Conservation (phyloP, 1,284 basidiomycete species). For the Kwoniella shivajii region DNA sequence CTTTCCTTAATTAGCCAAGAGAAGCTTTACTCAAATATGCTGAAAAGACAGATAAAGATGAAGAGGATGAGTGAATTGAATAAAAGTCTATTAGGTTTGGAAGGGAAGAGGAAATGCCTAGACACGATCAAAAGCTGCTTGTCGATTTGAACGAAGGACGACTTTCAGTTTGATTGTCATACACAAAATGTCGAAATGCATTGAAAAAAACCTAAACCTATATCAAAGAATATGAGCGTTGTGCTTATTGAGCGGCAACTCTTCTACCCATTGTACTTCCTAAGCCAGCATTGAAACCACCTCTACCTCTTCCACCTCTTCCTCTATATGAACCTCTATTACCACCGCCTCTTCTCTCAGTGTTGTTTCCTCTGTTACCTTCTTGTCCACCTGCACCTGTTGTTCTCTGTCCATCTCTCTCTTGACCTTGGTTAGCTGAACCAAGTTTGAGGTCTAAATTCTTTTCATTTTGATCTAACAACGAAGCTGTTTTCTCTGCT, state of each 20-base stretch:
- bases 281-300: constrained; percentile 27
- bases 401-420: constrained; percentile 57
- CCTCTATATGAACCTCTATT: constrained; percentile 40
- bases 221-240: background rate
- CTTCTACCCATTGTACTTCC: constrained; percentile 21
- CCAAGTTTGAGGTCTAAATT: constrained; percentile 86
- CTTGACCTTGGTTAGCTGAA: constrained; percentile 58
- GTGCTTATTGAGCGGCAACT: constrained; percentile 17
- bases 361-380: constrained; percentile 9
- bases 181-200: constrained; percentile 14
- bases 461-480: constrained; percentile 98
- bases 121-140: background rate
- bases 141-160: background rate
- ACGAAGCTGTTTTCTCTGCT: constrained; percentile 79
- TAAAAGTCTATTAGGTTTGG: background rate
- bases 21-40: constrained; percentile 96
- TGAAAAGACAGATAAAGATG: constrained; percentile 61
- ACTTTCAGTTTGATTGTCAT: background rate
- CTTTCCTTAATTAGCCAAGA: constrained; percentile 67
- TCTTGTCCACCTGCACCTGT: constrained; percentile 39
- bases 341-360: constrained; percentile 46
- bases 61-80: no score
- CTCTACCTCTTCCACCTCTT: constrained; percentile 38
- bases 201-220: background rate
- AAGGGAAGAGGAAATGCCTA: no score